Base-by-base conservation (phyloP, 2,329 filamentous ascomycete species). In the Aspergillus vadensis region DNA sequence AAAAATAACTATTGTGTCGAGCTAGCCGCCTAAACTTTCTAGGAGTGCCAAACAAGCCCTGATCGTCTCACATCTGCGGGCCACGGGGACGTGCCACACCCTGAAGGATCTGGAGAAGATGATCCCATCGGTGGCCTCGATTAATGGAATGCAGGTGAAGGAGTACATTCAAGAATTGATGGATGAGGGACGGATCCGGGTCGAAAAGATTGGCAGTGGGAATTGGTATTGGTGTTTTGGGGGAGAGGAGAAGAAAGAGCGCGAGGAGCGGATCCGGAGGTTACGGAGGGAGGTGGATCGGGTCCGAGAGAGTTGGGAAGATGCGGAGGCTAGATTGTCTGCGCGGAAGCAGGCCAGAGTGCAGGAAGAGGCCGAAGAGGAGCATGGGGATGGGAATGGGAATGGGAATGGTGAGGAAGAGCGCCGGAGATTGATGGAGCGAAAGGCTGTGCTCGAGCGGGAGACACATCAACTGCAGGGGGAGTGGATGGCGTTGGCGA, bases 201-300 rank as follows among this genome's bases (percentile, higher is more conserved):
- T 88, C 27, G 87, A 90, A 76, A 90, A 89, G 73, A 90, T 90
- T 67, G 88, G 87, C 47, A 87, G 82, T 64, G 87, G 86, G 27
- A 90, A 90, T 72, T 90, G 87, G 87, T 90, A 89, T 76, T 90
- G 88, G 88, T 83, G 81, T 64, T 90, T 89, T 70, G 79, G 76
- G 17, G 85, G 81, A 27, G 85, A 88, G 56, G 84, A 84, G 68
- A 82, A 79, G 69, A 82, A 80, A 51, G 72, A 74, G 17, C 78
- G 76, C 58, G 76, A 84, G 52, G 67, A 63, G 15, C 68, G 67
- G 41, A 61, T 73, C 53, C 66, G 50, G 49, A 65, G 67, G 64
- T 57, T 76, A 52, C 57, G 59, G 49, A 64, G 63, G 48, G 74
- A 76, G 52, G 67, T 72, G 68, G 72, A 71, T 61, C 69, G 68